Conservation (phyloP, 2,329 filamentous ascomycete species). For the Aspergillus tamarii region DNA sequence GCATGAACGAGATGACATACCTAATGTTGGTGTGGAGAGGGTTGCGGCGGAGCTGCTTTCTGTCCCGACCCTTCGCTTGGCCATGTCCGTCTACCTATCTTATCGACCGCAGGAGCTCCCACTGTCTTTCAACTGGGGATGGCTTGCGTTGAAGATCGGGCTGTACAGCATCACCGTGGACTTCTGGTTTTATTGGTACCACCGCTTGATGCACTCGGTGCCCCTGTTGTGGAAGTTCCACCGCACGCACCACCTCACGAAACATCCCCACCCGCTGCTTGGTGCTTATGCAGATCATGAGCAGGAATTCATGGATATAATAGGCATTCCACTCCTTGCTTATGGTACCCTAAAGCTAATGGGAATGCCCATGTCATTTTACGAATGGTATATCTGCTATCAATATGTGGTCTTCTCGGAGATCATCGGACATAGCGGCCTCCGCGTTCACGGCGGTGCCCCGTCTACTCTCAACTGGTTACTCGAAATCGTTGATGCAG, state of each 20-base stretch:
- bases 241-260: neutral
- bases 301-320: neutral
- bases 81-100: neutral
- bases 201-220: neutral
- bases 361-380: neutral
- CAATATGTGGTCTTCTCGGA: neutral
- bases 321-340: neutral
- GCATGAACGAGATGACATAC: neutral
- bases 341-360: neutral
- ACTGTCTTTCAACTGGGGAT: neutral
- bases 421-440: neutral
- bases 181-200: neutral
- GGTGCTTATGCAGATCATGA: neutral
- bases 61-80: neutral
- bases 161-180: neutral
- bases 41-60: neutral
- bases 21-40: neutral
- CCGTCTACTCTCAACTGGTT: neutral
- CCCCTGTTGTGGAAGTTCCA: neutral
- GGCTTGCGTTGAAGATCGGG: neutral
- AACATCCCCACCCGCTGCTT: neutral
- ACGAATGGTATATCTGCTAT: neutral
- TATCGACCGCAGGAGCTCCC: neutral
- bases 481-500: neutral
- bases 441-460: neutral